Evolutionary conservation across 306 rosid species (phyloP).

Genomic region (Cercis canadensis): DNA sequence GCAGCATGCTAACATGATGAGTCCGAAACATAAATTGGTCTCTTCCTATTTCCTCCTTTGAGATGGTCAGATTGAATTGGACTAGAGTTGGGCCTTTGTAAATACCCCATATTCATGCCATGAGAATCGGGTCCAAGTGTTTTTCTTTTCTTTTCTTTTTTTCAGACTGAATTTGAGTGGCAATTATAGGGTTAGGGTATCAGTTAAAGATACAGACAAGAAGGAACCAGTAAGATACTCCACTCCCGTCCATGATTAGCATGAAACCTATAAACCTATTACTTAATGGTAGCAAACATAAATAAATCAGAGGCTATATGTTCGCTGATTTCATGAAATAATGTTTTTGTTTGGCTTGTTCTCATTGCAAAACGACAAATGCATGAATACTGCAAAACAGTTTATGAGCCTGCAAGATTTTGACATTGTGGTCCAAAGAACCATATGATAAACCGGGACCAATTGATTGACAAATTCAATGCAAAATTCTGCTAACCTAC

Average conservation of each 20-base stretch:
- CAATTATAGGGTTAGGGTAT: constrained; percentile 12
- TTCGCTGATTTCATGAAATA: constrained; percentile 12
- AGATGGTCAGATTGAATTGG: background rate
- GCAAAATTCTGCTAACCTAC: background rate
- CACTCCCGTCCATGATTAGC: constrained; percentile 12
- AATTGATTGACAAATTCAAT: constrained; percentile 9
- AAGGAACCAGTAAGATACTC: constrained; percentile 24
- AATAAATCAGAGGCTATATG: constrained; percentile 20
- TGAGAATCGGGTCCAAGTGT: no score
- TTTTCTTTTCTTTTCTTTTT: background rate
- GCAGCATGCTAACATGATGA: no score
- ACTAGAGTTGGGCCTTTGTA: background rate
- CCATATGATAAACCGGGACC: constrained; percentile 26
- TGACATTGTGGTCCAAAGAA: constrained; percentile 53
- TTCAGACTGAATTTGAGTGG: background rate
- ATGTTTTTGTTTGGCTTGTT: constrained; percentile 26
- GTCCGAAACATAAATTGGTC: no score
- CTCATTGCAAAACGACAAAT: constrained; percentile 44
- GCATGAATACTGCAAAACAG: constrained; percentile 24
- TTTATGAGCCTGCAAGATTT: constrained; percentile 31
- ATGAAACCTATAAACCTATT: background rate
- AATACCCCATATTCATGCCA: background rate
- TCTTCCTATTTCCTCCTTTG: background rate
- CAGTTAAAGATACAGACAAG: constrained; percentile 3
- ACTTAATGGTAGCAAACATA: background rate